Percentiles rank a stretch among this genome's conserved stretches.
Conservation (phyloP, 2,329 filamentous ascomycete species). For the Monosporascus sp. region DNA sequence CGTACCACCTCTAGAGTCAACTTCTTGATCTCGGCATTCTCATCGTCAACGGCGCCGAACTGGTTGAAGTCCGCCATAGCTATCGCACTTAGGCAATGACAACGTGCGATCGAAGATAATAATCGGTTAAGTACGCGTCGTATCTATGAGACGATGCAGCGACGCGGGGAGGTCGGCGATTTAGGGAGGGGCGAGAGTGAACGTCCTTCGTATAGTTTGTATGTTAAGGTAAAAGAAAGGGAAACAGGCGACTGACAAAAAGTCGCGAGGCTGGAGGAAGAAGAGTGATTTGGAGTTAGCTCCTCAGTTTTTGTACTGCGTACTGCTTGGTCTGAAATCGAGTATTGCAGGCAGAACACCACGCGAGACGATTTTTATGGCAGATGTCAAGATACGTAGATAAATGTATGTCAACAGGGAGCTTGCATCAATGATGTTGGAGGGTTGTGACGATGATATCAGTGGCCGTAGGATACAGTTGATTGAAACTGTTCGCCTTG, state of each 20-base stretch:
- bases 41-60: slow-evolving; percentile 72
- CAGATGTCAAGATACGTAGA: too few species aligned
- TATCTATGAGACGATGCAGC: neutral
- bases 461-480: too few species aligned
- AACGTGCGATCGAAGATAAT: neutral
- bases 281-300: too few species aligned
- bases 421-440: too few species aligned
- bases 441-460: too few species aligned
- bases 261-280: neutral
- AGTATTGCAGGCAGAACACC: too few species aligned
- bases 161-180: neutral
- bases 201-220: neutral
- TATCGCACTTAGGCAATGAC: neutral
- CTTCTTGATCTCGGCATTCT: slow-evolving; percentile 77
- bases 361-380: too few species aligned
- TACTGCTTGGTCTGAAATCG: too few species aligned
- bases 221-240: neutral
- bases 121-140: too few species aligned
- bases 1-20: slow-evolving; percentile 73
- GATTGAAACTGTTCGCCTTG: too few species aligned
- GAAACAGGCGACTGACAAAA: neutral
- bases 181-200: neutral
- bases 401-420: too few species aligned
- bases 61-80: slow-evolving; percentile 66
- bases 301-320: too few species aligned